These are phyloP conservation scores for Acanthamoeba healyi DNA, from an alignment of 208 protist genomes.

Conservation along the genomic window DNA sequence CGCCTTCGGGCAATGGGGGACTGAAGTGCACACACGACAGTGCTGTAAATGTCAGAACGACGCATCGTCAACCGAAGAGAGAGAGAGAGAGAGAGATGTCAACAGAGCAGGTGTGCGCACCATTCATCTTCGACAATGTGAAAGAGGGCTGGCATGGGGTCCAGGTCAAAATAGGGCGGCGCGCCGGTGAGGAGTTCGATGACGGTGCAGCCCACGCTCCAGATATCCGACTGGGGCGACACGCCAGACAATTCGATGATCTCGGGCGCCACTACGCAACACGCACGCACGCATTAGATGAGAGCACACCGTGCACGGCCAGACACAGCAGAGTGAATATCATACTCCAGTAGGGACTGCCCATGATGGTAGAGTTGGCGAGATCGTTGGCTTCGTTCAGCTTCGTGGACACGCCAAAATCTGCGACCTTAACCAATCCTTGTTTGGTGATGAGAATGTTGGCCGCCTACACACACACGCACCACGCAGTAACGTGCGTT, in stretches of 20 bases:
- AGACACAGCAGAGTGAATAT: too few relatives aligned
- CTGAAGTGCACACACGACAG: slow-evolving; percentile 86
- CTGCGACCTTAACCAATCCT: slow-evolving; percentile 91
- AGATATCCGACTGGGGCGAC: slow-evolving; percentile 92
- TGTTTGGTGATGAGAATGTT: slow-evolving; percentile 94
- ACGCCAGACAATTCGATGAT: slow-evolving; percentile 92
- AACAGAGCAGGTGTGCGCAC: neutral
- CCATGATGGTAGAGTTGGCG: slow-evolving; percentile 82
- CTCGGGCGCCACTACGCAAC: slow-evolving; percentile 91
- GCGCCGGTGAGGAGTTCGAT: slow-evolving; percentile 94
- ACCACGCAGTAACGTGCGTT: neutral
- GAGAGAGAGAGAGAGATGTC: neutral
- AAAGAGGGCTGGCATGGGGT: slow-evolving; percentile 92
- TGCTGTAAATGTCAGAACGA: too few relatives aligned
- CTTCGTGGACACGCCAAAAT: slow-evolving; percentile 98
- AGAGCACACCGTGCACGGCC: slow-evolving; percentile 18
- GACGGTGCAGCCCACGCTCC: slow-evolving; percentile 93
- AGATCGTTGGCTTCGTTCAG: slow-evolving; percentile 77
- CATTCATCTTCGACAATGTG: slow-evolving; percentile 92
- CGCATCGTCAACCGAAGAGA: neutral
- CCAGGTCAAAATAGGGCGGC: slow-evolving; percentile 95
- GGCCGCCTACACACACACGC: slow-evolving; percentile 71
- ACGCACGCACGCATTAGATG: neutral
- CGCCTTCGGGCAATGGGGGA: slow-evolving; percentile 90
- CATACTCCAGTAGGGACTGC: slow-evolving; percentile 95